Percentiles rank a stretch among this genome's conserved stretches.
Conservation (phyloP, 2,329 filamentous ascomycete genomes). For the Cladophialophora bantiana region DNA sequence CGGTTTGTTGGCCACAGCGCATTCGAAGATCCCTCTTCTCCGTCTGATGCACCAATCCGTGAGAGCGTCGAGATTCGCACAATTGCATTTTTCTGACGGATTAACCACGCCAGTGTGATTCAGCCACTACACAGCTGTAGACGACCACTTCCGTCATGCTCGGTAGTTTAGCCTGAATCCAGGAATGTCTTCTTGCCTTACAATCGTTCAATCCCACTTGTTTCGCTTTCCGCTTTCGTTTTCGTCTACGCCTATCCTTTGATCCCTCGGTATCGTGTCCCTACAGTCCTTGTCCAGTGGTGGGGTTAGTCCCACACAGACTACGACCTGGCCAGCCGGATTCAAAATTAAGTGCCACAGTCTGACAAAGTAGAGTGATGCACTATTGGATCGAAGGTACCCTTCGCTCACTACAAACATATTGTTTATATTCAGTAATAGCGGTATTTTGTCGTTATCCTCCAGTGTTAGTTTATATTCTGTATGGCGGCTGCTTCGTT, state of each 20-base stretch:
- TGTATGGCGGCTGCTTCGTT: too few relatives aligned
- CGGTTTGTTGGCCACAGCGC: conserved; percentile 51
- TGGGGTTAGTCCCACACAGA: conserved; percentile 7
- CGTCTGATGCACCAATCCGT: conserved; percentile 44
- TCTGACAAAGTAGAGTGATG: neutral
- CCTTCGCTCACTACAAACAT: too few relatives aligned
- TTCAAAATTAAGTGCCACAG: neutral
- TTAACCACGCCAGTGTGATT: neutral
- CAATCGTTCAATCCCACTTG: neutral
- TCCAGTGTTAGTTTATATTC: too few relatives aligned
- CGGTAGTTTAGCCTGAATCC: neutral
- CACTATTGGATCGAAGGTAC: too few relatives aligned
- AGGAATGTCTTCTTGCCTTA: neutral
- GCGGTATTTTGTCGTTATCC: too few relatives aligned
- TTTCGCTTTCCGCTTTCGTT: neutral
- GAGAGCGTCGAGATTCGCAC: conserved; percentile 52
- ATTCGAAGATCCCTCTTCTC: conserved; percentile 48
- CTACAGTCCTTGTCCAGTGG: neutral
- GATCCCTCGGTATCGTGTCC: neutral
- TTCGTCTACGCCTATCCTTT: neutral
- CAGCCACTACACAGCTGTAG: neutral
- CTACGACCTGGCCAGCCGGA: neutral
- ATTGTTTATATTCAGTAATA: too few relatives aligned
- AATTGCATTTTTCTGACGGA: conserved; percentile 49
- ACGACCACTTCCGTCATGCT: neutral